A percentile compares a stretch with the other conserved stretches of the same genome.
Evolutionary conservation across 257 asterid genomes (phyloP).

Genomic region (Solanum appendiculatum): DNA sequence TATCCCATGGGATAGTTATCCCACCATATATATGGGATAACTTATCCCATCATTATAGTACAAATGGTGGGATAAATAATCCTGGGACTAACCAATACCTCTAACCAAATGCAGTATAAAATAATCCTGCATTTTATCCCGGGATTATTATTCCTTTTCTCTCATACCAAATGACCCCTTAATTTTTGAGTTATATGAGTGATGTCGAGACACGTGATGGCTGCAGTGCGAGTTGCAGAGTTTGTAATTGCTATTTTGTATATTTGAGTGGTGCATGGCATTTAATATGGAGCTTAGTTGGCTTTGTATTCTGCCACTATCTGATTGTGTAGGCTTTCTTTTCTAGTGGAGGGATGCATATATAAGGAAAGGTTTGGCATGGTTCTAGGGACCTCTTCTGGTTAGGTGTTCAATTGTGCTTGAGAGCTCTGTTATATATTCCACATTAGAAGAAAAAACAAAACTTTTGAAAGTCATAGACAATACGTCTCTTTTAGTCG

Average conservation of each 20-base stretch:
- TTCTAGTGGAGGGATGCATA: background rate
- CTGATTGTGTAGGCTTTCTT: background rate
- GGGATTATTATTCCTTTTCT: background rate
- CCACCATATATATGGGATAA: background rate
- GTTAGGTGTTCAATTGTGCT: background rate
- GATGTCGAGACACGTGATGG: background rate
- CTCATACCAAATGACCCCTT: background rate
- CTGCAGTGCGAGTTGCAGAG: background rate
- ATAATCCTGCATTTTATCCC: background rate
- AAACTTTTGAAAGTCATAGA: background rate
- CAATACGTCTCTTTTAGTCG: background rate
- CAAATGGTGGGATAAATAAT: background rate
- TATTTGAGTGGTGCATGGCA: background rate
- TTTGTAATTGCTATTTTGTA: background rate
- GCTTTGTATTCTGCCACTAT: background rate
- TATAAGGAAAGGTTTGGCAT: background rate
- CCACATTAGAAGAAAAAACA: background rate
- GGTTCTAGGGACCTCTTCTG: background rate
- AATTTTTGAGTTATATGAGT: background rate
- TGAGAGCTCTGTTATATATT: background rate
- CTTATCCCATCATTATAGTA: background rate
- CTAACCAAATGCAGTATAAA: background rate
- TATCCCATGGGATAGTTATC: background rate
- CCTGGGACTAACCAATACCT: background rate
- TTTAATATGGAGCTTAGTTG: background rate